phyloP scores from a whole-genome alignment of 140 eudicot genomes.

The Bidens hawaiensis region DNA sequence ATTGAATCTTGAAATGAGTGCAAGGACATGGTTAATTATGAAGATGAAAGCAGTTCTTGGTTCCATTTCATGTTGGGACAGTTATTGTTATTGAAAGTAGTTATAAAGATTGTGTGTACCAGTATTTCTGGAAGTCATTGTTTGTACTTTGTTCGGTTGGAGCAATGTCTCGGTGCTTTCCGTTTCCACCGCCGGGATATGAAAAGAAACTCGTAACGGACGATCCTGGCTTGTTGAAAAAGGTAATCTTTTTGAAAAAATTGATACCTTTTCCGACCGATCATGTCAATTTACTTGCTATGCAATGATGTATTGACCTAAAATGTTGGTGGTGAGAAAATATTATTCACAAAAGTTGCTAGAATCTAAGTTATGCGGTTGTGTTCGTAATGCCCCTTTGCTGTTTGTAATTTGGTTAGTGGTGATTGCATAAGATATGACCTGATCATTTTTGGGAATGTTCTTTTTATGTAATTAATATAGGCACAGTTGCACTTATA shows the following conservation, averaged over 20 bases:
- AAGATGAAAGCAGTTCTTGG: conserved; percentile 57
- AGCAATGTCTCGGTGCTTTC: conserved; percentile 97
- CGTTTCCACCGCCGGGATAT: conserved; percentile 96
- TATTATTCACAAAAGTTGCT: conserved; percentile 4
- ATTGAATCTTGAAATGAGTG: conserved; percentile 58
- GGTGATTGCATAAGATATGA: neutral
- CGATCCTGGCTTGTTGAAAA: conserved; percentile 51
- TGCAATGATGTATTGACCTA: neutral
- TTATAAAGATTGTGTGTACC: conserved; percentile 28
- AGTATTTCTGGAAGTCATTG: conserved; percentile 15
- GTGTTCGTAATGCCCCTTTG: neutral
- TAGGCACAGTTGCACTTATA: neutral
- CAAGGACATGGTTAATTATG: conserved; percentile 90
- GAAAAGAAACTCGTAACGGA: conserved; percentile 60
- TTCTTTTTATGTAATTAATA: conserved; percentile 1
- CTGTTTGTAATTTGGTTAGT: neutral
- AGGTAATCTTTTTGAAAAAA: conserved; percentile 41
- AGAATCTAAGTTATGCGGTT: conserved; percentile 3
- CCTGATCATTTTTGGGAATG: conserved; percentile 7
- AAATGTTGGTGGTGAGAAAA: neutral
- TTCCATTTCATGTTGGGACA: conserved; percentile 48
- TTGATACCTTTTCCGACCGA: neutral
- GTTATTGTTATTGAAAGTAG: conserved; percentile 28
- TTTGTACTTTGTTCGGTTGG: conserved; percentile 19
- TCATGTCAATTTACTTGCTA: neutral